These are phyloP conservation scores for Mucor irregularis DNA, from an alignment of 371 early-diverging fungal genomes.

Conservation along the genomic window DNA sequence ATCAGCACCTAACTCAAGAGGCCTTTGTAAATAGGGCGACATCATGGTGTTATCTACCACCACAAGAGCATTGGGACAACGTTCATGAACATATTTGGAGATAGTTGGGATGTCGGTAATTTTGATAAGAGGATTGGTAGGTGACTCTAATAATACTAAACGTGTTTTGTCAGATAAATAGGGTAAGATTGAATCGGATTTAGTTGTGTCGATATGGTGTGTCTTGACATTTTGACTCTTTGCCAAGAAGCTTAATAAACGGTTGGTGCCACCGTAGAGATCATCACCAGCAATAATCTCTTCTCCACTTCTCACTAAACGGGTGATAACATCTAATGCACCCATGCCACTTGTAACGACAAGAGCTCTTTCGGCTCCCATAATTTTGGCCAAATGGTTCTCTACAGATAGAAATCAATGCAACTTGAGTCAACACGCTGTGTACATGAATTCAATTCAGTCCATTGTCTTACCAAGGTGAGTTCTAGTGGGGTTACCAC, in stretches of 20 bases:
- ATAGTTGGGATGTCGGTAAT: slow-evolving; percentile 83
- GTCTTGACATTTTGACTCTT: slow-evolving; percentile 72
- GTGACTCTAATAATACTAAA: slow-evolving; percentile 82
- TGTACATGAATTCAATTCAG: too few relatives aligned
- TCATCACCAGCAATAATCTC: slow-evolving; percentile 90
- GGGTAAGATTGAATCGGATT: slow-evolving; percentile 57
- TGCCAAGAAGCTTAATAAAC: slow-evolving; percentile 73
- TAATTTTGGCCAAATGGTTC: slow-evolving; percentile 83
- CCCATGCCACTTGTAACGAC: slow-evolving; percentile 88
- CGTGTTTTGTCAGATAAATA: slow-evolving; percentile 78
- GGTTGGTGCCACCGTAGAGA: slow-evolving; percentile 89
- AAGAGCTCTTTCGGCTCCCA: slow-evolving; percentile 77
- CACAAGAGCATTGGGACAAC: slow-evolving; percentile 74
- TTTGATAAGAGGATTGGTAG: slow-evolving; percentile 89
- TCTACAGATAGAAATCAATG: slow-evolving; percentile 44
- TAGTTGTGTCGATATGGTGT: slow-evolving; percentile 84
- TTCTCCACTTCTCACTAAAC: slow-evolving; percentile 76
- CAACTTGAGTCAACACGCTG: not conserved
- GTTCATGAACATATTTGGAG: slow-evolving; percentile 63
- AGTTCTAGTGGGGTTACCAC: slow-evolving; percentile 90
- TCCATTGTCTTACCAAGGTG: slow-evolving; percentile 68
- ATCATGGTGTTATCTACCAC: slow-evolving; percentile 96
- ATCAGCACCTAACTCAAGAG: slow-evolving; percentile 88
- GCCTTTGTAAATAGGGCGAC: slow-evolving; percentile 85
- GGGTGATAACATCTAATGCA: slow-evolving; percentile 84